phyloP scores from a whole-genome alignment of 1,284 basidiomycete genomes.

The Pseudomicrostroma phylloplanum region DNA sequence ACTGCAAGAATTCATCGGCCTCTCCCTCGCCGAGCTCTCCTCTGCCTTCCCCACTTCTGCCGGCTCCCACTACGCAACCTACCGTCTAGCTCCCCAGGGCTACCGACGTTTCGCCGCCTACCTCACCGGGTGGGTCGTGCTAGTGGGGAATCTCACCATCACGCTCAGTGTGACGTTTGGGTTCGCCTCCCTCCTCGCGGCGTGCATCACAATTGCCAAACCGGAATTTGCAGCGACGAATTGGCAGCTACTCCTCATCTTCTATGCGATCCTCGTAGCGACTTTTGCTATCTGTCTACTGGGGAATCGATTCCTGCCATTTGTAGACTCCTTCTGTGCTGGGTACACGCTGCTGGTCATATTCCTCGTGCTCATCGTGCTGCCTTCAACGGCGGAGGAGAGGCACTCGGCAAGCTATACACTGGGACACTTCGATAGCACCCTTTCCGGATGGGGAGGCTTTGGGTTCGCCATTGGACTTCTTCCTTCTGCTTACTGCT shows the following conservation, averaged over 20 bases:
- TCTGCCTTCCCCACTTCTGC: slow-evolving; percentile 12
- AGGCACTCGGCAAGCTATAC: slow-evolving; percentile 12
- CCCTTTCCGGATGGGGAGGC: slow-evolving; percentile 13
- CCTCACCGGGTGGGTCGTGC: slow-evolving; percentile 14
- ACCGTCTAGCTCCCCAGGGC: slow-evolving; percentile 2
- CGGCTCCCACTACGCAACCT: slow-evolving; percentile 14
- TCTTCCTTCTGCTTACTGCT: slow-evolving; percentile 6
- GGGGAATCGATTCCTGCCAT: slow-evolving; percentile 12
- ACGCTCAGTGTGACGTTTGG: slow-evolving; percentile 19
- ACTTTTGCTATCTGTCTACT: slow-evolving; percentile 10
- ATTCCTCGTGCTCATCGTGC: slow-evolving; percentile 11
- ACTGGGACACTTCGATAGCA: slow-evolving; percentile 13
- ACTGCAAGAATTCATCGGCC: slow-evolving; percentile 14
- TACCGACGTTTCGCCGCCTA: slow-evolving; percentile 8
- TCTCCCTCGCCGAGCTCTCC: slow-evolving; percentile 15
- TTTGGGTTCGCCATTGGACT: slow-evolving; percentile 12
- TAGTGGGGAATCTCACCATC: slow-evolving; percentile 17
- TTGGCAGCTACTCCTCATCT: slow-evolving; percentile 18
- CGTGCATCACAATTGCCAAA: slow-evolving; percentile 9
- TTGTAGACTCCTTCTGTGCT: slow-evolving; percentile 14
- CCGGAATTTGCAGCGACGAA: slow-evolving; percentile 10
- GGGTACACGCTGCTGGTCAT: slow-evolving; percentile 14
- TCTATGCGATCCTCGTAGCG: slow-evolving; percentile 11
- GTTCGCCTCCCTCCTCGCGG: slow-evolving; percentile 12
- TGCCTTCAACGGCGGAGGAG: slow-evolving; percentile 12